Percentiles rank a stretch among this genome's conserved stretches.
Conservation (phyloP, 257 asterid genomes). For the Craterostigma plantagineum region DNA sequence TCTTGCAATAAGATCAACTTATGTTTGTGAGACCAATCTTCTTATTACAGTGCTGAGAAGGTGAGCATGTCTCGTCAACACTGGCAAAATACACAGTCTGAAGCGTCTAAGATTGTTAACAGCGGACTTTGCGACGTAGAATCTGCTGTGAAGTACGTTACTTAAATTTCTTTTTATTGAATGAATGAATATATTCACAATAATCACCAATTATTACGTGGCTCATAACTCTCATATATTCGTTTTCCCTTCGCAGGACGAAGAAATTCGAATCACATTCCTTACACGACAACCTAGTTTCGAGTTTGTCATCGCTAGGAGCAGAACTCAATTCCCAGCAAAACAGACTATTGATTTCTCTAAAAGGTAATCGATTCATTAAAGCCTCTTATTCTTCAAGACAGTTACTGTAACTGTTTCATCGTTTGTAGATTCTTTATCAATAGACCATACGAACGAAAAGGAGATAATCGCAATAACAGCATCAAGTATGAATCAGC, state of each 20-base stretch:
- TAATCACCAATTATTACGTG: neutral
- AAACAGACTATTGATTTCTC: constrained; percentile 18
- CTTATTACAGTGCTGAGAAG: constrained; percentile 24
- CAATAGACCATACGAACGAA: constrained; percentile 27
- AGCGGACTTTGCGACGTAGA: constrained; percentile 21
- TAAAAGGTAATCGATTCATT: constrained; percentile 25
- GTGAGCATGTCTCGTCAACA: constrained; percentile 28
- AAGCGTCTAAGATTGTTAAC: constrained; percentile 17
- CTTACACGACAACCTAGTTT: constrained; percentile 24
- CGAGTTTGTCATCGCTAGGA: constrained; percentile 23
- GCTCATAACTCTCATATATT: neutral
- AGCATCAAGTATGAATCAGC: constrained; percentile 25
- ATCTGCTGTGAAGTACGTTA: constrained; percentile 32
- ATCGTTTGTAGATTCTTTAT: constrained; percentile 34
- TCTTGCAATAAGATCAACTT: neutral
- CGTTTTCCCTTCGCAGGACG: constrained; percentile 24
- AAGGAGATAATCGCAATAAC: constrained; percentile 26
- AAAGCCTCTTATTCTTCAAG: neutral
- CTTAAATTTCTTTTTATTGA: constrained; percentile 4
- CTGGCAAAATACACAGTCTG: constrained; percentile 27
- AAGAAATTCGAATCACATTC: constrained; percentile 19
- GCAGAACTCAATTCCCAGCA: constrained; percentile 20
- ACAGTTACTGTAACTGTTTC: neutral
- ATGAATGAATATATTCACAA: too few species aligned
- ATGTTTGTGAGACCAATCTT: neutral